Evolutionary conservation across 169 alveolate genomes (phyloP), one percentile per base, ranked within the genome.

Genomic region (Cytauxzoon felis): DNA sequence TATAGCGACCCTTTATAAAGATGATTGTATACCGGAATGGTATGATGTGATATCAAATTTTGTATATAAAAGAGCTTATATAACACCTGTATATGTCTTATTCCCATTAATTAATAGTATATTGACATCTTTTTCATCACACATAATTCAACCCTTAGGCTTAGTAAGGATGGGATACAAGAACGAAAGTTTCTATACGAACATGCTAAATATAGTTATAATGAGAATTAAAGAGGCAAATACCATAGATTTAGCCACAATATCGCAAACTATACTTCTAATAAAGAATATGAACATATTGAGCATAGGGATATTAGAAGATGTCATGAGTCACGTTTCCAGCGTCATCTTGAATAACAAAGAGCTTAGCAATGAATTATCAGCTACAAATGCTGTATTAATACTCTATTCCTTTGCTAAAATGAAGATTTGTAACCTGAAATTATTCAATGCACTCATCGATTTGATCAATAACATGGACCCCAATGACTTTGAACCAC

Each of bases 221-320:
- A 54, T 59, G 19, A 64, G 86, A n/a, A 40, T 76, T 18, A 40
- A 49, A 13, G 86, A 76, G 56, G 80, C 86, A 7, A 64, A 76
- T 29, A 56, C 79, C n/a, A 76, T 76, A 13, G 86, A 76, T 58
- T 60, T 66, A 33, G 81, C 76, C 30, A 76, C 86, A 16, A 57
- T 76, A 24, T 54, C 81, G 13, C 78, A 76, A 23, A 66, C 86
- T n/a, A 52, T 63, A 27, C 53, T 48, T 19, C 30, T 76, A 23
- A 21, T 76, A 21, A 76, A 57, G 30, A 21, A 38, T 19, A 16
- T 0, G 26, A 63, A 52, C 41, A 47, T 63, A 5, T 6, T 21
- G 11, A 13, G 9, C 51, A 34, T 23, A 23, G 29, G 8, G 38
- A 32, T 13, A 32, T 18, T 1, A 47, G 50, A 26, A 13, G 42